phyloP scores from a whole-genome alignment of 352 stramenopile genomes.

The Pythium folliculosum region DNA sequence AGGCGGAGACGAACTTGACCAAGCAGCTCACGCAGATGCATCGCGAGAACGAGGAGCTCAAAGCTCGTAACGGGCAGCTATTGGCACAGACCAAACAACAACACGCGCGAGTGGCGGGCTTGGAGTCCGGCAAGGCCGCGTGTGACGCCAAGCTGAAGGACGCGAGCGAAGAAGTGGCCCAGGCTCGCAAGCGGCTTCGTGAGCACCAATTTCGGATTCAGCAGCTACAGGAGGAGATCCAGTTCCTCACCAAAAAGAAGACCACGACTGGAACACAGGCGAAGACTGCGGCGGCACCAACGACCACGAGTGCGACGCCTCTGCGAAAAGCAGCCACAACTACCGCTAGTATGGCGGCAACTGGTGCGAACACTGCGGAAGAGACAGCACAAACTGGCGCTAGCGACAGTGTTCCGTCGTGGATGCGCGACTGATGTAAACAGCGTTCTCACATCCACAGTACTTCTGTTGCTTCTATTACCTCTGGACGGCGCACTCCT shows the following conservation, averaged over 20 bases:
- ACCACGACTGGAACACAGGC: neutral
- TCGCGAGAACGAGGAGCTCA: conserved; percentile 62
- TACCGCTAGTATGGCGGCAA: too few species aligned
- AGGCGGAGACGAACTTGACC: conserved; percentile 41
- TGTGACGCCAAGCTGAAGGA: conserved; percentile 45
- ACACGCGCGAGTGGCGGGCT: conserved; percentile 37
- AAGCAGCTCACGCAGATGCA: conserved; percentile 45
- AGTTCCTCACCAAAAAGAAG: conserved; percentile 53
- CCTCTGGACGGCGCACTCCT: neutral
- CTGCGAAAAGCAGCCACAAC: too few species aligned
- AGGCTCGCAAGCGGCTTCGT: conserved; percentile 47
- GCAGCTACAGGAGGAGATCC: conserved; percentile 70
- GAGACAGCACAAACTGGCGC: neutral
- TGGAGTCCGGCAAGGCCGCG: conserved; percentile 38
- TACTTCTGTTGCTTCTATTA: conserved; percentile 2
- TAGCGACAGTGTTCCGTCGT: conserved; percentile 18
- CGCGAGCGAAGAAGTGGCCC: conserved; percentile 45
- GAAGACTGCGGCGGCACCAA: neutral
- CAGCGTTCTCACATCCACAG: neutral
- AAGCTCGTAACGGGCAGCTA: conserved; percentile 41
- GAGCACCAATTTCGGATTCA: conserved; percentile 65
- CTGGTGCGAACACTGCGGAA: too few species aligned
- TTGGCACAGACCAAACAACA: conserved; percentile 50
- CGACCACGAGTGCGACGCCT: neutral
- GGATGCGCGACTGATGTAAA: conserved; percentile 27